These are phyloP conservation scores for Lophium mytilinum DNA, from an alignment of 495 filamentous ascomycete genomes.

Conservation along the genomic window DNA sequence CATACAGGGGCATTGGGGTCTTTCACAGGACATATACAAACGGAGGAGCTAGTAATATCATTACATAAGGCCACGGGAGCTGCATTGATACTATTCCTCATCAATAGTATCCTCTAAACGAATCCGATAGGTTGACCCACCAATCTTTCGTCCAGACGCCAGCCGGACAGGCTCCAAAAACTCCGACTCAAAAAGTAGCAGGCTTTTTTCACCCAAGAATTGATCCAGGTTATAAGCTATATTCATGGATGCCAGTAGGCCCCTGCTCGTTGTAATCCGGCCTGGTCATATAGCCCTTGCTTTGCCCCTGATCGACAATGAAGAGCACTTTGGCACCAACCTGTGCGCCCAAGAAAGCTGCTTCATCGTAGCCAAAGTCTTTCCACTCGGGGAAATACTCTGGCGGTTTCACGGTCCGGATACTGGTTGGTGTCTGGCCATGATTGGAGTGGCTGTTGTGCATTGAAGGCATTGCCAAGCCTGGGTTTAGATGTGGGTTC, in stretches of 20 bases:
- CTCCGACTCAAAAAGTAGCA: neutral
- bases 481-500: conserved; percentile 38
- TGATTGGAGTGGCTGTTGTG: conserved; percentile 64
- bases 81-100: neutral
- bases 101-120: neutral
- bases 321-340: conserved; percentile 69
- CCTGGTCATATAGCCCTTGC: conserved; percentile 64
- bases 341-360: conserved; percentile 65
- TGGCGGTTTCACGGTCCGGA: conserved; percentile 69
- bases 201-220: neutral
- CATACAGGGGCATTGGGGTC: neutral
- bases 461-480: conserved; percentile 31
- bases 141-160: neutral
- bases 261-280: conserved; percentile 73
- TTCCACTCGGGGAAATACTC: conserved; percentile 94
- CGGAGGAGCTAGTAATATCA: neutral
- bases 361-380: conserved; percentile 56
- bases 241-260: conserved; percentile 57
- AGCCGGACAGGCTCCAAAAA: neutral
- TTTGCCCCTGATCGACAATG: conserved; percentile 59
- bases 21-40: neutral
- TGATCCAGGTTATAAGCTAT: conserved; percentile 16
- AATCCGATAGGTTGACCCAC: neutral
- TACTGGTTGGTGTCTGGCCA: conserved; percentile 79
- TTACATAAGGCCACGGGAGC: too few relatives aligned